Conservation (phyloP, 1,284 basidiomycete species). For the Naganishia liquefaciens region DNA sequence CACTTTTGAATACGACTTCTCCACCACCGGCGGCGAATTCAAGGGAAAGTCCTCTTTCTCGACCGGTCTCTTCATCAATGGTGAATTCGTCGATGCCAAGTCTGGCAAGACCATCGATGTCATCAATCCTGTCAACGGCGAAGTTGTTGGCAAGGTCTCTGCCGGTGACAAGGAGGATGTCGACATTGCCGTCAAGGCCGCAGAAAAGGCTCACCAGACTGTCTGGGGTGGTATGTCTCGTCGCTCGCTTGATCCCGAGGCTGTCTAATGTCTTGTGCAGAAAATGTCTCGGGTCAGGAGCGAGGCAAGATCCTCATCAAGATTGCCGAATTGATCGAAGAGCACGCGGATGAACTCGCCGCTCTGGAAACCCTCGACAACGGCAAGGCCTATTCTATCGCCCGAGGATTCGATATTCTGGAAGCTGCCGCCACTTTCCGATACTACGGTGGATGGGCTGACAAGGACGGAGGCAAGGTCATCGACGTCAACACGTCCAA, state of each 20-base stretch:
- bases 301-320: conserved; percentile 54
- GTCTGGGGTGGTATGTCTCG: conserved; percentile 62
- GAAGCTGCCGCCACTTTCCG: conserved; percentile 69
- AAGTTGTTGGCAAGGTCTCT: conserved; percentile 66
- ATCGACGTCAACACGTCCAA: conserved; percentile 66
- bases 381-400: conserved; percentile 68
- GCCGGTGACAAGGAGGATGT: conserved; percentile 68
- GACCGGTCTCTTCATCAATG: conserved; percentile 79
- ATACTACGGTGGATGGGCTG: conserved; percentile 61
- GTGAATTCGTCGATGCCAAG: conserved; percentile 66
- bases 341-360: conserved; percentile 68
- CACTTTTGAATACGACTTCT: conserved; percentile 56
- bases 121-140: conserved; percentile 76
- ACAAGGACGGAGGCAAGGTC: conserved; percentile 81
- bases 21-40: conserved; percentile 63
- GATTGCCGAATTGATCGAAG: conserved; percentile 73
- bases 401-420: conserved; percentile 69
- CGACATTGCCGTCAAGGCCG: conserved; percentile 72
- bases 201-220: conserved; percentile 72
- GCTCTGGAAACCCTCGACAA: conserved; percentile 81
- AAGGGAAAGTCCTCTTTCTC: conserved; percentile 69
- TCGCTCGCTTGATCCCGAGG: neutral
- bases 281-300: conserved; percentile 59
- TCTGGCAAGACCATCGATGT: conserved; percentile 58
- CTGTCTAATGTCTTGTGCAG: conserved; percentile 18